Base-by-base conservation (phyloP, 257 asterid species). In the Vinca minor region DNA sequence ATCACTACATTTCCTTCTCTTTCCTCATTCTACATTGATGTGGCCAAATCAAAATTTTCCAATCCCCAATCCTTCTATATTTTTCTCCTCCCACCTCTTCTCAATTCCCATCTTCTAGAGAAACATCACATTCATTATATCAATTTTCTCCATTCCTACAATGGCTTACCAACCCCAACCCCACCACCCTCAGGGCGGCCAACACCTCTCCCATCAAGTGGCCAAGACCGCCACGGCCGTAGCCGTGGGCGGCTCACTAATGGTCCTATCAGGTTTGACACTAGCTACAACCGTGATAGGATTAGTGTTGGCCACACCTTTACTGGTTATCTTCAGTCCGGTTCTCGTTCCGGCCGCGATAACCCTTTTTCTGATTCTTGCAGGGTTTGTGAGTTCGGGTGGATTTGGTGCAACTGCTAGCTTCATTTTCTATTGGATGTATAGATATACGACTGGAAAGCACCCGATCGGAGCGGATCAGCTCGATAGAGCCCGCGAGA, bases 381-480 rank as follows among this genome's bases (percentile, higher is more conserved):
- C 86, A 3, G 97, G 97, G 0, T 76, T 90, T 62, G 65, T 86
- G 13, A 66, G 86, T 2, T 76, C 96, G 3, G 91, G 87, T 0
- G 95, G 87, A 0, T 79, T 88, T 29, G 96, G 95, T 5, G 94
- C 91, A 5, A 77, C 80, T 4, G 95, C 96, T 8, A 81, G 89
- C 80, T 91, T 91, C 70, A 77, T 91, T 28, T 79, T 91, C 69
- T 88, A 86, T 82, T 91, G 98, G 98, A 88, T 88, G 96, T 91
- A 86, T 36, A 71, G 82, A 48, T 91, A 91, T 1, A 85, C 87
- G 0, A 81, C 95, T 0, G 98, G 98, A 31, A 88, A 91, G 65
- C 92, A 85, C 21, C 98, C 98, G 1, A 73, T 82, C 0, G 98
- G 95, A 13, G 92, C 96, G 0, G 95, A 83, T 23, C 80, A 91